Conservation (phyloP, 1,284 basidiomycete species). For the Puccinia horiana region DNA sequence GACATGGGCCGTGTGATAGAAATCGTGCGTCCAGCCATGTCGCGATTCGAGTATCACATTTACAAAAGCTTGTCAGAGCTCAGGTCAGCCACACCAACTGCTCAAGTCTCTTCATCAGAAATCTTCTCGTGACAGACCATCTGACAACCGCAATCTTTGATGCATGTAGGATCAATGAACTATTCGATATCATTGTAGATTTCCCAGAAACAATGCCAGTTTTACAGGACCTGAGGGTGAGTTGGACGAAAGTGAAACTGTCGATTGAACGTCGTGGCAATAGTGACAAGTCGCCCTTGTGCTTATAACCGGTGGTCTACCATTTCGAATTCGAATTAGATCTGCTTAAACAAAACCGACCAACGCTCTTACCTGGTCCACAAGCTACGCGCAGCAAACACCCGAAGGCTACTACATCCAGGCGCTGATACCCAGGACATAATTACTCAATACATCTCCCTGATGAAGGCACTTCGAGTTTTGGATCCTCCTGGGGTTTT, state of each 20-base stretch:
- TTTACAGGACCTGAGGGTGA: constrained; percentile 79
- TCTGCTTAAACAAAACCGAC: constrained; percentile 75
- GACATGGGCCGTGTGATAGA: constrained; percentile 64
- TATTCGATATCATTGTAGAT: constrained; percentile 94
- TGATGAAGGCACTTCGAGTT: constrained; percentile 84
- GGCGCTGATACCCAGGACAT: constrained; percentile 93
- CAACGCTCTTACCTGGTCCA: constrained; percentile 72
- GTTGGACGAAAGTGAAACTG: constrained; percentile 51
- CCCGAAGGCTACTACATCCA: constrained; percentile 84
- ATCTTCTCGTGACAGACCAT: neutral
- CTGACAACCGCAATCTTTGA: neutral
- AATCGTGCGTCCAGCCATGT: constrained; percentile 77
- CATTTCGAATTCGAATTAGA: constrained; percentile 60
- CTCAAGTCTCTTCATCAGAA: neutral
- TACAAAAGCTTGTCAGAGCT: constrained; percentile 83
- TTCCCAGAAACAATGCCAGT: constrained; percentile 84
- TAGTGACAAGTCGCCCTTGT: constrained; percentile 55
- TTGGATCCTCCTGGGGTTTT: constrained; percentile 90
- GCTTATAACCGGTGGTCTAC: neutral
- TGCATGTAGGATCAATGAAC: constrained; percentile 70
- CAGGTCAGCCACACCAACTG: constrained; percentile 63
- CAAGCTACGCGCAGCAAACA: constrained; percentile 71
- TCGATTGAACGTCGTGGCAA: constrained; percentile 52
- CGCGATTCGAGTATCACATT: constrained; percentile 84
- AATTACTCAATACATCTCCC: constrained; percentile 87